Conservation (phyloP, 2,329 filamentous ascomycete genomes). For the Calycina herbarum region DNA sequence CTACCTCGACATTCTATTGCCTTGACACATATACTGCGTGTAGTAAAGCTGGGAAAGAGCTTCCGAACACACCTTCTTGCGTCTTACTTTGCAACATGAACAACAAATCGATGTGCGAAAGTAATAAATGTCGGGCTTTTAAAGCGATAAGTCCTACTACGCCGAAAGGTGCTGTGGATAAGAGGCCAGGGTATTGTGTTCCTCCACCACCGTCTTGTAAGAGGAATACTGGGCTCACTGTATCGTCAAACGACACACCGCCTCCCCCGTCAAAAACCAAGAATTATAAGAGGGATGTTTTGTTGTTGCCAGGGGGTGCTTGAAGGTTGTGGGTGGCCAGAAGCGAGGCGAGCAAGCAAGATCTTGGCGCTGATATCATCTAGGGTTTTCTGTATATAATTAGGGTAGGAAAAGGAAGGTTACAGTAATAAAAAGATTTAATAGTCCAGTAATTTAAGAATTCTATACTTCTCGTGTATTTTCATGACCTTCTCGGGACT, state of each 20-base stretch:
- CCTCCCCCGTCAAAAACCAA: background rate
- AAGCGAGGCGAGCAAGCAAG: no score
- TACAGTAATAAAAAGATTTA: no score
- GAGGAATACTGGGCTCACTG: background rate
- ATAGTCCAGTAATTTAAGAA: no score
- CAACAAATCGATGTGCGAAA: background rate
- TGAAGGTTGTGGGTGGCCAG: no score
- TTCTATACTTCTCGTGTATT: no score
- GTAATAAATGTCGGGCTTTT: background rate
- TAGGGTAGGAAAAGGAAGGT: no score
- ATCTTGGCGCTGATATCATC: no score
- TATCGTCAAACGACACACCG: background rate
- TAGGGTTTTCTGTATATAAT: no score
- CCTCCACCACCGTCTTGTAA: background rate
- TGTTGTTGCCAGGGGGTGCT: no score
- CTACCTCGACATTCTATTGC: background rate
- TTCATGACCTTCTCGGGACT: no score
- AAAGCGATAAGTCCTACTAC: background rate
- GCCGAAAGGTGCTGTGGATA: background rate
- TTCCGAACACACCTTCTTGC: background rate
- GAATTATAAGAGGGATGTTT: no score
- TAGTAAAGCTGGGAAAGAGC: background rate
- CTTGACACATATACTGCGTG: background rate
- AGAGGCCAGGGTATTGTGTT: background rate
- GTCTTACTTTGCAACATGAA: background rate